These are phyloP conservation scores for Jackrogersella minutella DNA, from an alignment of 495 filamentous ascomycete genomes.

Conservation along the genomic window DNA sequence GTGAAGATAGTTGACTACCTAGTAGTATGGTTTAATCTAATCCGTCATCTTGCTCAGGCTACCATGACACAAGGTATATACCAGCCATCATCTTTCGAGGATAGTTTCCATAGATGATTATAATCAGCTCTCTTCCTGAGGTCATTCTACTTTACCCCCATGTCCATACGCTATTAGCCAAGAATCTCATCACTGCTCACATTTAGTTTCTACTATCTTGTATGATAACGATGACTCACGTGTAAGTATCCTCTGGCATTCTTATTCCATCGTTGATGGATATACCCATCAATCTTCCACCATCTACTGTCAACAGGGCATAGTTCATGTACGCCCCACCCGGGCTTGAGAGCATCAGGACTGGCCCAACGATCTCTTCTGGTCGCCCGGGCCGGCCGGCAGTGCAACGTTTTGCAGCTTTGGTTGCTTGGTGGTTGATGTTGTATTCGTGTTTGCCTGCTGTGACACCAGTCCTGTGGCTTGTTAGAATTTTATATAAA, in stretches of 20 bases:
- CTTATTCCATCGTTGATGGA: background rate
- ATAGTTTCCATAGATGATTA: no score
- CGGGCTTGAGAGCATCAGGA: background rate
- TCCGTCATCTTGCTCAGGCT: no score
- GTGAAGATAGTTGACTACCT: no score
- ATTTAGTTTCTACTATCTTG: background rate
- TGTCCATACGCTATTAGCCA: background rate
- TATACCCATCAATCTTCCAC: background rate
- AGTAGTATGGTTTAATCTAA: no score
- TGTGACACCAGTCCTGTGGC: background rate
- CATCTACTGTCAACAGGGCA: background rate
- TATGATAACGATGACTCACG: background rate
- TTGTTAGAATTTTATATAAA: background rate
- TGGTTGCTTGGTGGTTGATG: background rate
- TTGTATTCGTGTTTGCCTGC: background rate
- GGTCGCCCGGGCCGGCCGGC: background rate
- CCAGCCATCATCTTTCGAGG: no score
- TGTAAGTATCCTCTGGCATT: background rate
- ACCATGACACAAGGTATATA: no score
- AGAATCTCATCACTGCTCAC: background rate
- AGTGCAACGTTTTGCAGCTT: background rate
- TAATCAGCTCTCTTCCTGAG: no score
- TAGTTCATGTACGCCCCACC: constrained; percentile 1
- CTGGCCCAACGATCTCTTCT: background rate
- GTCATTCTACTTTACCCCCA: no score